Evolutionary conservation across 768 basidiomycete species (phyloP), one percentile per base, ranked within the genome.

Genomic region (Lepiota venenata): DNA sequence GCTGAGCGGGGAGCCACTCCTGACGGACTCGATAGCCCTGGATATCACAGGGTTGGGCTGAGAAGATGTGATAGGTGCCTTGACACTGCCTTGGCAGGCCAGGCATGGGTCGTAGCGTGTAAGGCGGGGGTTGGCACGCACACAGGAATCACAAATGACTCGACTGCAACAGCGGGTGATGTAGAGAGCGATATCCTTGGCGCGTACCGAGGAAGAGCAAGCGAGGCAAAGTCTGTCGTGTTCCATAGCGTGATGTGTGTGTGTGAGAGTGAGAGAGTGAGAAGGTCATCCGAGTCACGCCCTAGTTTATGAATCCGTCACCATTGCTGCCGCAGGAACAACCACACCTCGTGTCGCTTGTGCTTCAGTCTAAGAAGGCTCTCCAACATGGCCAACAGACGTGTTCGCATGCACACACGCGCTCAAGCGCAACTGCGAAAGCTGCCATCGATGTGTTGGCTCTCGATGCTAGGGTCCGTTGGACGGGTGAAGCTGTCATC

Each of bases 321-420:
- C 14, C 54, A 40, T 6, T 25, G 29, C 42, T 42, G 36, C 5
- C 25, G 25, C 25, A 2, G 25, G 25, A 25, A 25, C 25, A 25
- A 25, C 78, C 85, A 3, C 82, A 87, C 56, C 81, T 92, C 18
- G 79, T 88, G 32, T 83, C 87, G 20, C 81, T 93, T 9, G 87
- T 90, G 10, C 72, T 87, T 1, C 85, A 89, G 61, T 91, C 91
- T 2, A 88, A 91, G 76, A 88, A 88, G 61, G 91, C 88, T 0
- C 78, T 93, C 2, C 84, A 89, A 58, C 81, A 85, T 37, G 91
- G 89, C 1, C 79, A 91, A 70, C 79, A 84, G 47, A 76, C 93
- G 4, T 93, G 91, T 62, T 80, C 80, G 1, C 76, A 74, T 35
- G 88, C 91, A 1, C 82, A 87, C 61, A 61, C 67, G 1, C 69